phyloP scores from a whole-genome alignment of 139 green algal genomes.

The Tetraselmis striata region DNA sequence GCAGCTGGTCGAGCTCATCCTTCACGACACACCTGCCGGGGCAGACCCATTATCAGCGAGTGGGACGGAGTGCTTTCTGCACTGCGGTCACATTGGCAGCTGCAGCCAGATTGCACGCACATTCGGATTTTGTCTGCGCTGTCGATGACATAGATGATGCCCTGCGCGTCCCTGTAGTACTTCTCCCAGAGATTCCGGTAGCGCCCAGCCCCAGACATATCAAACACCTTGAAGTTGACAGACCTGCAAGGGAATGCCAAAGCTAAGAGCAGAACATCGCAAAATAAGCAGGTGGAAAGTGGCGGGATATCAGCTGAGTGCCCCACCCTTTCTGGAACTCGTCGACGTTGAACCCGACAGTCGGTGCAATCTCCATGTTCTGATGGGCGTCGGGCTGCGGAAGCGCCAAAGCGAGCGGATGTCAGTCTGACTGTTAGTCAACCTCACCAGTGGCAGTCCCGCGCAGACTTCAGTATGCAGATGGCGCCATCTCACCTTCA shows the following conservation, averaged over 20 bases:
- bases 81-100: no score
- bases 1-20: slow-evolving; percentile 59
- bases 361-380: slow-evolving; percentile 50
- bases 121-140: slow-evolving; percentile 45
- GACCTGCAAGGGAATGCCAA: slow-evolving; percentile 17
- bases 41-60: no score
- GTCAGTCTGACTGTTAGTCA: background rate
- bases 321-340: slow-evolving; percentile 51
- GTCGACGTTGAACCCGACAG: slow-evolving; percentile 67
- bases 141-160: slow-evolving; percentile 75
- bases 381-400: slow-evolving; percentile 43
- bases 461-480: no score
- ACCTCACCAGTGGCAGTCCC: no score
- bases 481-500: slow-evolving; percentile 46
- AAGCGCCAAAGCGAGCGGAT: background rate
- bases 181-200: slow-evolving; percentile 76
- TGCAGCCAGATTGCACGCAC: no score
- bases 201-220: slow-evolving; percentile 72
- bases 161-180: slow-evolving; percentile 68
- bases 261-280: background rate
- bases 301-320: background rate
- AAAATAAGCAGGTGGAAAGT: background rate
- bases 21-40: slow-evolving; percentile 46
- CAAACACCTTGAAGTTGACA: slow-evolving; percentile 72
- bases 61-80: no score